Percentiles rank a stretch among this genome's conserved stretches.
Conservation (phyloP, 495 filamentous ascomycete genomes). For the Neurospora sublineolata region DNA sequence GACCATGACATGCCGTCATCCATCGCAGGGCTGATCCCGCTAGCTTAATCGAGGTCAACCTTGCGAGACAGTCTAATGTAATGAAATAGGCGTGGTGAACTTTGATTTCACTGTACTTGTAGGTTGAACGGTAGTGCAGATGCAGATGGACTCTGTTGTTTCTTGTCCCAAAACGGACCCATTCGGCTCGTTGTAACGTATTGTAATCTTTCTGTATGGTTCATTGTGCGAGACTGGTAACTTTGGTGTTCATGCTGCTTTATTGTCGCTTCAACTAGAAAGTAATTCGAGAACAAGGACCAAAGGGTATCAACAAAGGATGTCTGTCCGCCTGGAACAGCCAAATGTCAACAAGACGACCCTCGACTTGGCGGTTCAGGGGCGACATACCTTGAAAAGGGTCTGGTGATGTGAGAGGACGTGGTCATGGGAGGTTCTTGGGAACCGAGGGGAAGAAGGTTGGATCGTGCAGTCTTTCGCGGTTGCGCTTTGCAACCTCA, state of each 20-base stretch:
- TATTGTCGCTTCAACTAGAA: neutral
- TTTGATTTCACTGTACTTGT: neutral
- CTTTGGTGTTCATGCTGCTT: neutral
- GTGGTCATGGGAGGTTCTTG: constrained; percentile 44
- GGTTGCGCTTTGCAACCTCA: constrained; percentile 71
- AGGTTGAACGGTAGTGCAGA: neutral
- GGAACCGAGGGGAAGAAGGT: constrained; percentile 77
- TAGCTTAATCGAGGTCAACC: neutral
- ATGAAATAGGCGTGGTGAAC: neutral
- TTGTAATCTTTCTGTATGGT: neutral
- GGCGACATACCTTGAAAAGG: accelerated
- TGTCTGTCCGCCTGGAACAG: neutral
- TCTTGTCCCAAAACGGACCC: neutral
- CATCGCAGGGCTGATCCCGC: neutral
- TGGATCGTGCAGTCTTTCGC: constrained; percentile 69
- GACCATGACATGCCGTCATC: neutral
- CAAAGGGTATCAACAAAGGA: neutral
- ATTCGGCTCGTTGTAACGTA: neutral
- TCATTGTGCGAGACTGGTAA: neutral
- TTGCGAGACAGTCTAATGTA: neutral
- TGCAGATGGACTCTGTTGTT: neutral
- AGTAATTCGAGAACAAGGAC: neutral
- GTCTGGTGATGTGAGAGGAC: neutral
- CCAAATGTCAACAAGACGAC: neutral
- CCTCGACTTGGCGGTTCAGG: neutral